Evolutionary conservation across 768 basidiomycete species (phyloP), one percentile per base, ranked within the genome.

Genomic region (Tricholoma sp.): DNA sequence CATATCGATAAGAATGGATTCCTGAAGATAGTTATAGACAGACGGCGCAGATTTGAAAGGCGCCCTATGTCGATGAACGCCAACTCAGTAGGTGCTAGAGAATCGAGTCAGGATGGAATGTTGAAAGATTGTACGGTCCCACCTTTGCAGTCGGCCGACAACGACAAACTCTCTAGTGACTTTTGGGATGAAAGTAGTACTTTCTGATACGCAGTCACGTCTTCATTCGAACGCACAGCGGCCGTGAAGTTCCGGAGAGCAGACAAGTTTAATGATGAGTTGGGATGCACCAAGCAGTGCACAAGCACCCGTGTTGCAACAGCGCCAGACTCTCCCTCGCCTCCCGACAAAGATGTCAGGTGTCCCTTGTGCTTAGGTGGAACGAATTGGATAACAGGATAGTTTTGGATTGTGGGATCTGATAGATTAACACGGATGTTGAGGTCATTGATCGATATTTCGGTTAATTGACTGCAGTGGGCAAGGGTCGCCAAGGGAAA

Each of bases 1-100:
- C 57, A 58, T n/a, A 8, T 28, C 17, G 57, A 53, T 36, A 53
- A 45, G 32, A 31, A 36, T 8, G 53, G 28, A 28, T 58, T 49
- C 28, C 51, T 53, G 24, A 58, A 58, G 10, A 58, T 34, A 6
- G 49, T 44, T 18, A 58, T 31, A 9, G 51, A 10, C 2, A 57
- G 42, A 15, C 42, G 51, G 12, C 36, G 50, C 28, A 57, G 28
- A 24, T 52, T 12, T 28, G 32, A 47, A 4, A 57, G 47, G 2
- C 51, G 41, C 18, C 42, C n/a, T 13, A 57, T 57, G 33, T 48
- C 45, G 9, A 57, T 45, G 7, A 28, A 42, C 17, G 36, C 41
- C 10, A 41, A 11, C 28, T 37, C 20, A 6, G 42, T 28, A 17
- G 36, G 36, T 15, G 37, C 28, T 32, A 20, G n/a, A 32, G 15